phyloP scores from a whole-genome alignment of 2,329 filamentous ascomycete species.

The Trichoderma sp. region DNA sequence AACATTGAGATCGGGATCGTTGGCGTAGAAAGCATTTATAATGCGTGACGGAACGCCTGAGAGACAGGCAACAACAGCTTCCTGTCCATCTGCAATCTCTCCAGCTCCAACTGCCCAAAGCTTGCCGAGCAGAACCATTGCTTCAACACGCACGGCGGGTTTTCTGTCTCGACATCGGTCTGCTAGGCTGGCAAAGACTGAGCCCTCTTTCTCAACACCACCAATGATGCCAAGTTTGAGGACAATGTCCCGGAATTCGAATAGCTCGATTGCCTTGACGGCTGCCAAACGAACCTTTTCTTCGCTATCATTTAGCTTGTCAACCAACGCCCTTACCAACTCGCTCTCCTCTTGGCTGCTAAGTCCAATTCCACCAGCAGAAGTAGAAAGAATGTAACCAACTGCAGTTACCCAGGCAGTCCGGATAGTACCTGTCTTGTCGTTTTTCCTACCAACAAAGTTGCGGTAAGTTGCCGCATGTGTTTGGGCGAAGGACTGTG shows the following conservation, averaged over 20 bases:
- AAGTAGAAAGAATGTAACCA: slow-evolving; percentile 85
- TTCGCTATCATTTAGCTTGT: slow-evolving; percentile 82
- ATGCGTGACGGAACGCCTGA: slow-evolving; percentile 81
- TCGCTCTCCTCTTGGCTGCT: slow-evolving; percentile 76
- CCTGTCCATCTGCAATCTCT: slow-evolving; percentile 80
- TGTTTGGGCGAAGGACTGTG: slow-evolving; percentile 83
- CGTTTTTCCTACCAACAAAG: slow-evolving; percentile 80
- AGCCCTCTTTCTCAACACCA: slow-evolving; percentile 71
- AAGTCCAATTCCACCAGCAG: slow-evolving; percentile 83
- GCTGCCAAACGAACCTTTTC: slow-evolving; percentile 88
- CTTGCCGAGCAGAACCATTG: slow-evolving; percentile 78
- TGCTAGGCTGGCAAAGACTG: slow-evolving; percentile 76
- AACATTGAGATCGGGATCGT: slow-evolving; percentile 81
- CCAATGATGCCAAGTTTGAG: slow-evolving; percentile 76
- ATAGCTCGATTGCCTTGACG: slow-evolving; percentile 78
- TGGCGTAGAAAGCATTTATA: slow-evolving; percentile 84
- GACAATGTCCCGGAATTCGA: slow-evolving; percentile 77
- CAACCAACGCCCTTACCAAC: slow-evolving; percentile 70
- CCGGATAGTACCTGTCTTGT: slow-evolving; percentile 80
- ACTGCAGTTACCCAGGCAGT: slow-evolving; percentile 82
- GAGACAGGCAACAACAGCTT: slow-evolving; percentile 70
- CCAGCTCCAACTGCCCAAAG: slow-evolving; percentile 93
- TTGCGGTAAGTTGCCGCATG: slow-evolving; percentile 76
- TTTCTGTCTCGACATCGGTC: slow-evolving; percentile 88
- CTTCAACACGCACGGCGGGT: slow-evolving; percentile 75